Percentiles rank a stretch among this genome's conserved stretches.
phyloP scores from a whole-genome alignment of 2,329 filamentous ascomycete species.

The Fusarium sp. region DNA sequence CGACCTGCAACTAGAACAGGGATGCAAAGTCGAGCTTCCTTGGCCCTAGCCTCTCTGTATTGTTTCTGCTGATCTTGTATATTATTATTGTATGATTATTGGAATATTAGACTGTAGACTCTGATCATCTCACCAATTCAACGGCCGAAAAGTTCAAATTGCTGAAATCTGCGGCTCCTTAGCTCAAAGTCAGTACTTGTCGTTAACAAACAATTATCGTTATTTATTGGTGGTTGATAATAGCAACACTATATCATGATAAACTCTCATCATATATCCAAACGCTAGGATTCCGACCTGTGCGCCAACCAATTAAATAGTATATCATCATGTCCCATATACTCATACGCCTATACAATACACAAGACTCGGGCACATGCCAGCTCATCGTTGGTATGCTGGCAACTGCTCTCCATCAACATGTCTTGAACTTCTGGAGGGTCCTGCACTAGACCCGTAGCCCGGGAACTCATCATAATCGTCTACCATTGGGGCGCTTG shows the following conservation, averaged over 20 bases:
- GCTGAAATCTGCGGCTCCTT: not conserved
- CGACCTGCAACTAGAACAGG: not conserved
- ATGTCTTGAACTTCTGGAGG: constrained; percentile 38
- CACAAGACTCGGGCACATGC: constrained; percentile 2
- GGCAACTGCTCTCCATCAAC: constrained; percentile 54
- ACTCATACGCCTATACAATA: constrained; percentile 29
- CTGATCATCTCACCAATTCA: not conserved
- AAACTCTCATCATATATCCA: constrained; percentile 29
- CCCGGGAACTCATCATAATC: constrained; percentile 66
- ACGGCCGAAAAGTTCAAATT: not conserved
- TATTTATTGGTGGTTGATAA: constrained; percentile 17
- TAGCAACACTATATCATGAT: constrained; percentile 34
- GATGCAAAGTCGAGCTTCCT: not conserved
- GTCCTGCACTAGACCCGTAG: constrained; percentile 47
- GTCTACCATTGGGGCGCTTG: constrained; percentile 70
- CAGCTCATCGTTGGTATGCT: constrained; percentile 56
- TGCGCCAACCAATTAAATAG: constrained; percentile 26
- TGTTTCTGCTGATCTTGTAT: not conserved
- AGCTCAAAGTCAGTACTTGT: not conserved
- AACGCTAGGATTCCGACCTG: constrained; percentile 30
- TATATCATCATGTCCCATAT: constrained; percentile 25
- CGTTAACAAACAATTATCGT: not conserved
- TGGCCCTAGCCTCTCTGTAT: constrained; percentile 1
- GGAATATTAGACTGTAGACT: not conserved
- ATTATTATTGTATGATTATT: constrained; percentile 4